phyloP scores from a whole-genome alignment of 805 yeast species.

The Schwanniomyces sp. region DNA sequence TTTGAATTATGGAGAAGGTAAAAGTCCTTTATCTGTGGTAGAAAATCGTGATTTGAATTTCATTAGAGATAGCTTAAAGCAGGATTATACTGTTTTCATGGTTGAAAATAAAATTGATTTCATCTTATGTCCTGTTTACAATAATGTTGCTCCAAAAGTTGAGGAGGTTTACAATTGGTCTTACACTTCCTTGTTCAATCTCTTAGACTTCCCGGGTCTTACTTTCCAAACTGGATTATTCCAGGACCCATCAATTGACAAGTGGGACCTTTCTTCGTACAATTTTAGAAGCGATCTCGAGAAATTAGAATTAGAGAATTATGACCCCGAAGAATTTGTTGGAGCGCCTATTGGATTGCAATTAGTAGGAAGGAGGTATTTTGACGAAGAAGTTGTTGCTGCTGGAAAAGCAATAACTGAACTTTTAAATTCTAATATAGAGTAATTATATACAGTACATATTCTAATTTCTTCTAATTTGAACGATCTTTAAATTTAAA shows the following conservation, averaged over 20 bases:
- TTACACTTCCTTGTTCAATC: constrained; percentile 72
- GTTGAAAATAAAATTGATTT: constrained; percentile 59
- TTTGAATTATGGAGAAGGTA: constrained; percentile 59
- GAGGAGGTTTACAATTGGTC: constrained; percentile 73
- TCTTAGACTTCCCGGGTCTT: constrained; percentile 69
- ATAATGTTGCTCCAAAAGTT: constrained; percentile 70
- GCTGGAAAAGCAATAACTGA: constrained; percentile 42
- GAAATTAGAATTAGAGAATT: constrained; percentile 46
- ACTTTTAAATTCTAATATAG: constrained; percentile 22
- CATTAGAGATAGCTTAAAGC: constrained; percentile 58
- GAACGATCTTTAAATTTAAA: not conserved
- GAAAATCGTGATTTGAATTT: constrained; percentile 58
- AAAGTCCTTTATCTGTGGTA: constrained; percentile 40
- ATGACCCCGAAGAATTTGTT: constrained; percentile 45
- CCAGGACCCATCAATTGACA: constrained; percentile 56
- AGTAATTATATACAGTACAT: not conserved
- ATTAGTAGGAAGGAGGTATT: constrained; percentile 53
- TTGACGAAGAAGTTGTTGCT: constrained; percentile 57
- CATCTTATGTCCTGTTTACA: constrained; percentile 65
- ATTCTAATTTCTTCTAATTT: not conserved
- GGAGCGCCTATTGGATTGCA: constrained; percentile 60
- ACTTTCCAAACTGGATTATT: constrained; percentile 60
- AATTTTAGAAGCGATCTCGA: constrained; percentile 48
- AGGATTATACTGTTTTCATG: constrained; percentile 54
- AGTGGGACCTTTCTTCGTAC: constrained; percentile 38